Conservation (phyloP, 2,329 filamentous ascomycete species). For the Cytospora mali region DNA sequence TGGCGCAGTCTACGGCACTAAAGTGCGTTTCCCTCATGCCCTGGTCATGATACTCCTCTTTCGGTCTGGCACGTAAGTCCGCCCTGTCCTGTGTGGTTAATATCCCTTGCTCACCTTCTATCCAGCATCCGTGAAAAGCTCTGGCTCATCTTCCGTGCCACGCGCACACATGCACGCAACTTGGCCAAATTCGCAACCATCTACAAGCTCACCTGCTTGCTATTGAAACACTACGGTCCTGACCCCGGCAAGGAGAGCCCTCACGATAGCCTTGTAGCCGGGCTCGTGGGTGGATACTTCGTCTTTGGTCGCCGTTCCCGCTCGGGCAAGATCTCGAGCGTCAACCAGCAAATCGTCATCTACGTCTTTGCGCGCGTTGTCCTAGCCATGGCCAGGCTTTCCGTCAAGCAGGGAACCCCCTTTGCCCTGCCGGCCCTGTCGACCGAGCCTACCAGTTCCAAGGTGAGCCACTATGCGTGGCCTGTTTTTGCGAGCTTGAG, state of each 20-base stretch:
- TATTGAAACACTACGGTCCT: slow-evolving; percentile 65
- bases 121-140: slow-evolving; percentile 71
- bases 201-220: slow-evolving; percentile 83
- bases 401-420: slow-evolving; percentile 63
- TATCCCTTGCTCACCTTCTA: slow-evolving; percentile 3
- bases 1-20: slow-evolving; percentile 93
- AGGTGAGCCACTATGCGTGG: slow-evolving; percentile 76
- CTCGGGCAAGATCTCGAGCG: slow-evolving; percentile 69
- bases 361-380: slow-evolving; percentile 95
- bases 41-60: slow-evolving; percentile 98
- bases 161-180: slow-evolving; percentile 86
- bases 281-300: slow-evolving; percentile 85
- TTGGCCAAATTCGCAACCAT: slow-evolving; percentile 87
- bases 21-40: slow-evolving; percentile 97
- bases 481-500: slow-evolving; percentile 87
- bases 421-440: slow-evolving; percentile 54
- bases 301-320: slow-evolving; percentile 79
- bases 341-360: slow-evolving; percentile 96
- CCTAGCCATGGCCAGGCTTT: slow-evolving; percentile 80
- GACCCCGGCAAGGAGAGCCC: slow-evolving; percentile 66
- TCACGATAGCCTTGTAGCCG: slow-evolving; percentile 84
- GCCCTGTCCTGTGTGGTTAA: slow-evolving; percentile 12
- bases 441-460: slow-evolving; percentile 47
- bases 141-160: slow-evolving; percentile 79
- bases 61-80: slow-evolving; percentile 79